phyloP scores from a whole-genome alignment of 768 basidiomycete genomes.

The Agrocybe pediades region DNA sequence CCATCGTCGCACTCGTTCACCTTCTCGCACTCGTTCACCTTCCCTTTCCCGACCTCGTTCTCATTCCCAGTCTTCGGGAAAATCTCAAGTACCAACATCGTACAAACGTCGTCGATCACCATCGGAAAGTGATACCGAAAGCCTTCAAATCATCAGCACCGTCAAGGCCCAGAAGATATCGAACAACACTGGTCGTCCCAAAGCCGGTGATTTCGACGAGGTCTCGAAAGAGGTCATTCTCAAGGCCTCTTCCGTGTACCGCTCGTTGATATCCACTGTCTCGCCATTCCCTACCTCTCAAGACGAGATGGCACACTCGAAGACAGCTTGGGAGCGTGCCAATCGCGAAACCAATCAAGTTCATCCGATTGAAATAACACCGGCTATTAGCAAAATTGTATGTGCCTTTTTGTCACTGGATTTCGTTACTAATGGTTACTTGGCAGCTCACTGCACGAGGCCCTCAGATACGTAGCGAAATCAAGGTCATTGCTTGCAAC shows the following conservation, averaged over 20 bases:
- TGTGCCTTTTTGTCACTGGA: neutral
- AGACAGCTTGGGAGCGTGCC: conserved; percentile 13
- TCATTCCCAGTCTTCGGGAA: too few relatives aligned
- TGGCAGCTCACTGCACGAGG: conserved; percentile 16
- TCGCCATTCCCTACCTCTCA: conserved; percentile 22
- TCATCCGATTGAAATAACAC: conserved; percentile 8
- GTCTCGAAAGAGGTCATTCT: conserved; percentile 19
- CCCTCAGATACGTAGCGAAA: conserved; percentile 21
- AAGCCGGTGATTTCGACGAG: conserved; percentile 20
- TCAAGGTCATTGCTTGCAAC: conserved; percentile 17
- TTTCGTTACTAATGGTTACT: neutral
- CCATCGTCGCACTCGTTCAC: neutral
- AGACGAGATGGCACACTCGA: conserved; percentile 11
- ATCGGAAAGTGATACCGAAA: neutral
- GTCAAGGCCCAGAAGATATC: conserved; percentile 6
- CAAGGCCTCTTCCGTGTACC: conserved; percentile 14
- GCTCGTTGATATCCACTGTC: conserved; percentile 17
- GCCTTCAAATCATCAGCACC: neutral
- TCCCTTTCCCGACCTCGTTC: too few relatives aligned
- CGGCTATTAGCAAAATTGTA: conserved; percentile 20
- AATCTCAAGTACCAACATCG: too few relatives aligned
- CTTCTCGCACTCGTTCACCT: neutral
- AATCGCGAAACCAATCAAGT: conserved; percentile 8
- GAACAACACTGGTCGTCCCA: conserved; percentile 12
- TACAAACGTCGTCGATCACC: too few relatives aligned